Percentiles rank a stretch among this genome's conserved stretches.
These are phyloP conservation scores for Ustilago vetiveriae DNA, from an alignment of 1,284 basidiomycete genomes.

Conservation along the genomic window DNA sequence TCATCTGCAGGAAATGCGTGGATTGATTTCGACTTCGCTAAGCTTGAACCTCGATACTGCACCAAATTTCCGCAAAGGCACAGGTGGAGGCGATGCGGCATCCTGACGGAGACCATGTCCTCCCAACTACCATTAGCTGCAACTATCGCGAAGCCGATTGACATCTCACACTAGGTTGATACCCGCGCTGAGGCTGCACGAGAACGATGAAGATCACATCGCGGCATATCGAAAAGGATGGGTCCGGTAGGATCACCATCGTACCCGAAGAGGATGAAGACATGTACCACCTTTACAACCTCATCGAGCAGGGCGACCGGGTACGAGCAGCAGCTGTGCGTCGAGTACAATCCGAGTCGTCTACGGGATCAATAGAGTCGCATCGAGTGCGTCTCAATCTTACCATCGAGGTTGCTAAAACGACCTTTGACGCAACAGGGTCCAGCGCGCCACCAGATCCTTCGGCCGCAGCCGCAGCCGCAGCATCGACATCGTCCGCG, in stretches of 20 bases:
- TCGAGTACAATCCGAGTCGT: slow-evolving; percentile 76
- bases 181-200: too few relatives aligned
- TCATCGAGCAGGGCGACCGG: slow-evolving; percentile 82
- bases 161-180: too few relatives aligned
- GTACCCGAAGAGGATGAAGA: slow-evolving; percentile 75
- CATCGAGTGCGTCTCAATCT: slow-evolving; percentile 85
- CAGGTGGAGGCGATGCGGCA: slow-evolving; percentile 19
- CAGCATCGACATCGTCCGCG: slow-evolving; percentile 18
- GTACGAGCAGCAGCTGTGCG: slow-evolving; percentile 89
- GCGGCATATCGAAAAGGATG: slow-evolving; percentile 63
- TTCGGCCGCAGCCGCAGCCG: slow-evolving; percentile 31
- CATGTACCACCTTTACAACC: slow-evolving; percentile 99
- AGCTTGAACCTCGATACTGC: too few relatives aligned
- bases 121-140: slow-evolving; percentile 1
- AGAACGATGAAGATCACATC: slow-evolving; percentile 62
- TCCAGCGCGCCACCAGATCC: slow-evolving; percentile 59
- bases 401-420: slow-evolving; percentile 79
- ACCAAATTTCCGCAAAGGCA: neutral
- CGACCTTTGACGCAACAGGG: slow-evolving; percentile 67
- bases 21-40: too few relatives aligned
- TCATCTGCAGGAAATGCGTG: slow-evolving; percentile 19
- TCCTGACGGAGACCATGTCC: too few relatives aligned
- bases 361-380: slow-evolving; percentile 92
- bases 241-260: slow-evolving; percentile 61
- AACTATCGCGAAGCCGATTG: neutral